phyloP scores from a whole-genome alignment of 106 monocot species.

The Cymbidium sinense region DNA sequence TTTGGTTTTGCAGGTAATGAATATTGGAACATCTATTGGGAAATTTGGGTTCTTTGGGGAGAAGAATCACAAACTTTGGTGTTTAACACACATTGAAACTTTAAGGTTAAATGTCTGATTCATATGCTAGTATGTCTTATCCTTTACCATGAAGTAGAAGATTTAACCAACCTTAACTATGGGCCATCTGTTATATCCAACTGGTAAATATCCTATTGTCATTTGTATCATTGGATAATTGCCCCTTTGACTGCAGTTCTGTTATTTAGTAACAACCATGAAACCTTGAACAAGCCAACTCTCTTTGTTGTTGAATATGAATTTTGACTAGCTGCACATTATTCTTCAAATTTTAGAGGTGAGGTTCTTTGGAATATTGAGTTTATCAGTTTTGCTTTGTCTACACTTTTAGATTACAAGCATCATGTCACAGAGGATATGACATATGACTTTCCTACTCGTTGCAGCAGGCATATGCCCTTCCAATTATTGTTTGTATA shows the following conservation, averaged over 20 bases:
- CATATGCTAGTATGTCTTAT: neutral
- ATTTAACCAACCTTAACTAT: neutral
- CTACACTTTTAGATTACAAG: neutral
- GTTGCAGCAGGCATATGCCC: too few relatives aligned
- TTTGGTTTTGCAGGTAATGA: constrained; percentile 64
- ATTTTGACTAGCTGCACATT: neutral
- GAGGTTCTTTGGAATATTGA: neutral
- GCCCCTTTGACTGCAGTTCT: neutral
- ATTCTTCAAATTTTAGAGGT: neutral
- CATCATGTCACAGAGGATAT: neutral
- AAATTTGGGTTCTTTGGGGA: constrained; percentile 90
- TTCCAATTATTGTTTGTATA: neutral
- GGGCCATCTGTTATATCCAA: neutral
- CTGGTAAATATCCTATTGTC: neutral
- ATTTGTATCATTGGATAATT: neutral
- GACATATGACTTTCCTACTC: neutral
- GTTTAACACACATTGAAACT: constrained; percentile 93
- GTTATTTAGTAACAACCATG: neutral
- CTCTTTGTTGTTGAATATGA: neutral
- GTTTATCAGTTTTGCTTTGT: too few relatives aligned
- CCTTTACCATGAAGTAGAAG: neutral
- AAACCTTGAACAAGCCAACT: neutral
- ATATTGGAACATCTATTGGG: constrained; percentile 81
- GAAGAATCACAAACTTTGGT: constrained; percentile 87
- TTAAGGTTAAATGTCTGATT: constrained; percentile 44